Base-by-base conservation (phyloP, 768 basidiomycete genomes). In the Suillus paluster region DNA sequence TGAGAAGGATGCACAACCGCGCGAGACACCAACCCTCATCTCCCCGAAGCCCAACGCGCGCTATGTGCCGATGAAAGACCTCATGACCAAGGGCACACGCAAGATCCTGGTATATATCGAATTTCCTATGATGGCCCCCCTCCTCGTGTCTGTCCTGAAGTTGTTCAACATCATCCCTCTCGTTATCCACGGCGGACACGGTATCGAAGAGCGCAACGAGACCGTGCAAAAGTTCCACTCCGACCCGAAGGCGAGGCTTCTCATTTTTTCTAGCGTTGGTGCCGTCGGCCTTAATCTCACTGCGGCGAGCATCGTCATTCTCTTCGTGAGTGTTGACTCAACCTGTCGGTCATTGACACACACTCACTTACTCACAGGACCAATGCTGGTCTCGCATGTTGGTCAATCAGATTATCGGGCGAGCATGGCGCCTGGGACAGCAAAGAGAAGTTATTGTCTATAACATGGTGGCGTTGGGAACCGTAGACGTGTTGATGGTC, bases 211-310 rank as follows among this genome's bases (percentile, higher is more conserved):
- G 11, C 57, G 57, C 0, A 58, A 36, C 45, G 44, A 38, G 2
- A 34, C 25, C 4, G 44, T 58, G 25, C 1, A 14, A 4, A 30
- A 33, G 8, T 58, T 58, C 15, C n/a, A 58, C 44, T 14, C 42
- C 0, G 42, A 44, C 27, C 19, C 36, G 12, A 8, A 3, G 2
- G 44, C 45, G 23, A 36, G 67, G 12, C 64, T 71, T 1, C 57
- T 72, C 0, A 62, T 74, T 7, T 63, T 74, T 50, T 74, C 71
- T 0, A 61, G 65, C 5, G 68, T 74, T 2, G 71, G 71, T 2
- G 48, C 67, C 1, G 67, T 65, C 0, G 68, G 71, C 12, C 67
- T 73, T 0, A 74, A 73, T 44, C 58, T 73, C 0, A 53, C 71
- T 3, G 60, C 69, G 2, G 66, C 71, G 0, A 52, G 57, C 27